A percentile compares a stretch with the other conserved stretches of the same genome.
These are phyloP conservation scores for Vanrija humicola DNA, from an alignment of 1,284 basidiomycete genomes.

Conservation along the genomic window DNA sequence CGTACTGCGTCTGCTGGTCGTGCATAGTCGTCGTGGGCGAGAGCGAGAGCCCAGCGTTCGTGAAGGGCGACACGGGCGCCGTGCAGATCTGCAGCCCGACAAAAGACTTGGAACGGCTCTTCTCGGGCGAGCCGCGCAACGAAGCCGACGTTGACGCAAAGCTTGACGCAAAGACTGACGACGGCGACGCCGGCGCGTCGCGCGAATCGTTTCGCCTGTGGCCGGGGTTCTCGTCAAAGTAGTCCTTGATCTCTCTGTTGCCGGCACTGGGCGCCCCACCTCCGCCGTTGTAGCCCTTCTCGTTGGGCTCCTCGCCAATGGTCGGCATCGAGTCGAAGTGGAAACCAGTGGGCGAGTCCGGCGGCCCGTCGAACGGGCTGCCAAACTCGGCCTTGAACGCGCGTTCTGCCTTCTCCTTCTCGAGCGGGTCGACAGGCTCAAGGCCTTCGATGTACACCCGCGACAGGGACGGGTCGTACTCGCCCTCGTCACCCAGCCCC, in stretches of 20 bases:
- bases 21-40: not conserved
- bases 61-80: constrained; percentile 1
- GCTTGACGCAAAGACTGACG: not conserved
- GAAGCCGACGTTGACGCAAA: not conserved
- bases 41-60: not conserved
- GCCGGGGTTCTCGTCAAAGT: not conserved
- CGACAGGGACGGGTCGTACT: constrained; percentile 24
- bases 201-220: not conserved
- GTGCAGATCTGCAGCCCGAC: constrained; percentile 45
- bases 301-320: constrained; percentile 26
- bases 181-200: not conserved
- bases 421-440: constrained; percentile 24
- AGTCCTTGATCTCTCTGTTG: not conserved
- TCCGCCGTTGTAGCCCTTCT: not conserved
- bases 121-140: not conserved
- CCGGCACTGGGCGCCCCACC: constrained; percentile 5
- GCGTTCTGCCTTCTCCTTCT: constrained; percentile 15
- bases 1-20: constrained; percentile 17
- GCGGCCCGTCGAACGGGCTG: constrained; percentile 31
- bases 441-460: constrained; percentile 46
- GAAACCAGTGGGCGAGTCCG: constrained; percentile 5
- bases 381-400: constrained; percentile 28
- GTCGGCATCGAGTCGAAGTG: constrained; percentile 34
- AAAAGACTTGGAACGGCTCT: constrained; percentile 29
- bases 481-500: constrained; percentile 37